phyloP scores from a whole-genome alignment of 2,329 filamentous ascomycete species.

The Penicillium sp. region DNA sequence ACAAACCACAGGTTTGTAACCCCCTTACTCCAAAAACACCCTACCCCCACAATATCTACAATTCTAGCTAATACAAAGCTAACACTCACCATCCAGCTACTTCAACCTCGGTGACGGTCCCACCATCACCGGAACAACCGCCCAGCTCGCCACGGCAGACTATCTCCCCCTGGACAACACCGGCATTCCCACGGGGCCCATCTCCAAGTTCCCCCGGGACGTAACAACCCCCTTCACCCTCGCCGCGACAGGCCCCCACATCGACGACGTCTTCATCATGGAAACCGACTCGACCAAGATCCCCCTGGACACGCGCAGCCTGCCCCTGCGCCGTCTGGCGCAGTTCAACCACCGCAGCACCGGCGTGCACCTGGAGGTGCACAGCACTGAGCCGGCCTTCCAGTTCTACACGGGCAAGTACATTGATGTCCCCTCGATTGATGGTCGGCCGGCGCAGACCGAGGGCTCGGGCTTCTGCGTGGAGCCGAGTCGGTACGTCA shows the following conservation, averaged over 20 bases:
- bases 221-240: conserved; percentile 74
- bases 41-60: not conserved
- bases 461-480: conserved; percentile 83
- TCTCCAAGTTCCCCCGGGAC: conserved; percentile 67
- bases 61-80: not conserved
- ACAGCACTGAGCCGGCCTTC: conserved; percentile 93
- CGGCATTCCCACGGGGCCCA: conserved; percentile 75
- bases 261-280: conserved; percentile 91
- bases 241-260: conserved; percentile 71
- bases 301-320: conserved; percentile 69
- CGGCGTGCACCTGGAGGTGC: conserved; percentile 81
- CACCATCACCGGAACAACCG: conserved; percentile 67
- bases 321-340: conserved; percentile 70
- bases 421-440: conserved; percentile 74
- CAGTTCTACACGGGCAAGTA: conserved; percentile 94
- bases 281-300: conserved; percentile 66
- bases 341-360: conserved; percentile 75
- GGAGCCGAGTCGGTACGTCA: conserved; percentile 89
- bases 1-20: conserved; percentile 85
- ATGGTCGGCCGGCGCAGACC: conserved; percentile 66
- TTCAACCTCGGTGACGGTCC: conserved; percentile 69
- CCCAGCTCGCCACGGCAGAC: conserved; percentile 62
- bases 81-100: conserved; percentile 54
- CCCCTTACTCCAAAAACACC: too few species aligned
- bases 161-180: conserved; percentile 76